Conservation (phyloP, 31 red algal species). For the Porphyra umbilicalis region DNA sequence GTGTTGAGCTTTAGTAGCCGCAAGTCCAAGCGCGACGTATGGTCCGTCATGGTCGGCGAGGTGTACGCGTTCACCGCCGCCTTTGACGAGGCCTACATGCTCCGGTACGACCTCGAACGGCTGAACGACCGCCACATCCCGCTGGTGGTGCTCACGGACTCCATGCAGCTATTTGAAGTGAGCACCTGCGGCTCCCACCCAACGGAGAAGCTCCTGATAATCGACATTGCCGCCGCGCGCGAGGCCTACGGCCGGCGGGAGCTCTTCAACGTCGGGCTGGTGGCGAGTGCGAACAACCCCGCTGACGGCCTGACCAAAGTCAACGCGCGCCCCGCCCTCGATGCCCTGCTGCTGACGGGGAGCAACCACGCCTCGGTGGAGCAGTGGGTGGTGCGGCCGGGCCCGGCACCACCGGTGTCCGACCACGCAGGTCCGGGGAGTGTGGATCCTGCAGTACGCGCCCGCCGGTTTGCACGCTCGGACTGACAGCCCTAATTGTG, state of each 20-base stretch:
- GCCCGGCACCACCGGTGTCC: neutral
- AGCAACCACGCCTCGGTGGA: neutral
- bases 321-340: neutral
- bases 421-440: too few relatives aligned
- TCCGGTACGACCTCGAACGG: neutral
- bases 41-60: constrained; percentile 3
- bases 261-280: constrained; percentile 4
- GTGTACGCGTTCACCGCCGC: neutral
- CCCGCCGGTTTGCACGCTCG: too few relatives aligned
- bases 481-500: too few relatives aligned
- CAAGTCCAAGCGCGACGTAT: neutral
- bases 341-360: neutral
- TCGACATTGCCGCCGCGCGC: constrained; percentile 9
- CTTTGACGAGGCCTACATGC: constrained; percentile 3
- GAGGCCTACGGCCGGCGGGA: neutral
- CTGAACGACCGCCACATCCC: constrained; percentile 1
- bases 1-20: neutral
- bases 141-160: constrained; percentile 13
- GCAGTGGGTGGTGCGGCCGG: constrained; percentile 8
- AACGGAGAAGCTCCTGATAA: constrained; percentile 9
- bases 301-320: constrained; percentile 17
- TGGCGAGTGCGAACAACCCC: constrained; percentile 4
- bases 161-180: constrained; percentile 15
- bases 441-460: too few relatives aligned
- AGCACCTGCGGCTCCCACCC: constrained; percentile 1